phyloP scores from a whole-genome alignment of 306 rosid genomes.

The Inga leiocalycina region DNA sequence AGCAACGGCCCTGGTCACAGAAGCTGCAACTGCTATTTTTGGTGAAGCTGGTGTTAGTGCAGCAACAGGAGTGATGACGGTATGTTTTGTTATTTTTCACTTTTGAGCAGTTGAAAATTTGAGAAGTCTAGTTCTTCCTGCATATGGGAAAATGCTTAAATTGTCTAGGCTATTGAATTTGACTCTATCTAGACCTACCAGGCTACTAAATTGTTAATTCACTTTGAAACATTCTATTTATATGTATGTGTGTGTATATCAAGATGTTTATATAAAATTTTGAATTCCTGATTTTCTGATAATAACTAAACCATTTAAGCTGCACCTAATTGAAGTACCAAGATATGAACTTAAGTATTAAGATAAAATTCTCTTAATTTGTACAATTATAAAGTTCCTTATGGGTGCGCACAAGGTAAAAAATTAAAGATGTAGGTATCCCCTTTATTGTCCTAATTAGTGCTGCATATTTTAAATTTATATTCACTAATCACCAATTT shows the following conservation, averaged over 20 bases:
- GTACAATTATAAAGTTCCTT: slow-evolving; percentile 14
- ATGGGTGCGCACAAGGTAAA: background rate
- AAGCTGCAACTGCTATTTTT: slow-evolving; percentile 91
- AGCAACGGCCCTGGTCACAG: slow-evolving; percentile 95
- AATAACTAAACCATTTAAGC: slow-evolving; percentile 28
- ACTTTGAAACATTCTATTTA: slow-evolving; percentile 27
- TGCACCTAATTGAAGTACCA: slow-evolving; percentile 39
- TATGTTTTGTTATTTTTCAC: slow-evolving; percentile 50
- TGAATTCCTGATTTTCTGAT: slow-evolving; percentile 40
- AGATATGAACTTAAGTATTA: slow-evolving; percentile 16
- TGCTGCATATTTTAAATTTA: background rate
- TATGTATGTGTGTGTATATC: background rate
- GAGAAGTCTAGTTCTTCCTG: slow-evolving; percentile 1
- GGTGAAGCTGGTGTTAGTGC: slow-evolving; percentile 99
- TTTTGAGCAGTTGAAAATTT: slow-evolving; percentile 25
- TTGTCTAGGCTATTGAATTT: slow-evolving; percentile 16
- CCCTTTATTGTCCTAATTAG: background rate
- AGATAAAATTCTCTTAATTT: slow-evolving; percentile 9
- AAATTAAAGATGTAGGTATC: slow-evolving; percentile 1
- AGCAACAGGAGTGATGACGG: slow-evolving; percentile 99
- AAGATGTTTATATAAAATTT: slow-evolving; percentile 23
- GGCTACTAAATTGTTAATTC: slow-evolving; percentile 21
- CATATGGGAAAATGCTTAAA: slow-evolving; percentile 33
- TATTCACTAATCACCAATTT: background rate
- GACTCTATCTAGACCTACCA: slow-evolving; percentile 25